A percentile compares a stretch with the other conserved stretches of the same genome.
Conservation (phyloP, 2,329 filamentous ascomycete genomes). For the Fusarium pseudograminearum region DNA sequence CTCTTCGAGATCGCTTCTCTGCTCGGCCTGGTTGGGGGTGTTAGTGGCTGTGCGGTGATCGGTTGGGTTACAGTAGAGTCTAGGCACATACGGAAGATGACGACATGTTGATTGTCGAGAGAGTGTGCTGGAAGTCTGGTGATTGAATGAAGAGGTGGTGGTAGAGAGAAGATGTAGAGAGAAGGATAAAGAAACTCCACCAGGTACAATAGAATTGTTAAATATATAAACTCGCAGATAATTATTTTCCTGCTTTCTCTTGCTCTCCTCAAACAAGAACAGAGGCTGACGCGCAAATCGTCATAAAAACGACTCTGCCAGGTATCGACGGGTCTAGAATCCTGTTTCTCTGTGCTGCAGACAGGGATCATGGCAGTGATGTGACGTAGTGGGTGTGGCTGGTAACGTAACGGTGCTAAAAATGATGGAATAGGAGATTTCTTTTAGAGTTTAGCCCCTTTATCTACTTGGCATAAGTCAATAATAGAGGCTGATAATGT, state of each 20-base stretch:
- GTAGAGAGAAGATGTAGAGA: conserved; percentile 22
- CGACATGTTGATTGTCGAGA: conserved; percentile 21
- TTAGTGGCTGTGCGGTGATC: conserved; percentile 4
- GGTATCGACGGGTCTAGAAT: conserved; percentile 19
- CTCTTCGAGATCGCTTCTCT: conserved; percentile 37
- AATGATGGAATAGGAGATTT: not conserved
- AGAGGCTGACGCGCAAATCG: conserved; percentile 36
- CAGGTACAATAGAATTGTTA: conserved; percentile 15
- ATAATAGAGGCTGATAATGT: not conserved
- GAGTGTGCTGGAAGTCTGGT: not conserved
- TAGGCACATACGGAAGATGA: conserved; percentile 29
- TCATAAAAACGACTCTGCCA: conserved; percentile 35
- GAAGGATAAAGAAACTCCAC: conserved; percentile 31
- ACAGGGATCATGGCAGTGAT: conserved; percentile 2
- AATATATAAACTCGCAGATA: conserved; percentile 3
- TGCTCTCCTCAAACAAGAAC: conserved; percentile 20
- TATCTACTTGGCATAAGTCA: not conserved
- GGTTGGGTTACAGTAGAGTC: not conserved
- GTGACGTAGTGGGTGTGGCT: conserved; percentile 24
- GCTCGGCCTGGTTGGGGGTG: conserved; percentile 12
- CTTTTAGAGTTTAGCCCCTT: not conserved
- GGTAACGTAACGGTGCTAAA: conserved; percentile 5
- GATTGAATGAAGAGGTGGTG: not conserved
- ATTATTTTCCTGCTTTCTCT: conserved; percentile 21
- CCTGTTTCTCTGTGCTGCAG: conserved; percentile 13